Percentiles rank a stretch among this genome's conserved stretches.
phyloP scores from a whole-genome alignment of 805 yeast species.

The Kazachstania psychrophila region DNA sequence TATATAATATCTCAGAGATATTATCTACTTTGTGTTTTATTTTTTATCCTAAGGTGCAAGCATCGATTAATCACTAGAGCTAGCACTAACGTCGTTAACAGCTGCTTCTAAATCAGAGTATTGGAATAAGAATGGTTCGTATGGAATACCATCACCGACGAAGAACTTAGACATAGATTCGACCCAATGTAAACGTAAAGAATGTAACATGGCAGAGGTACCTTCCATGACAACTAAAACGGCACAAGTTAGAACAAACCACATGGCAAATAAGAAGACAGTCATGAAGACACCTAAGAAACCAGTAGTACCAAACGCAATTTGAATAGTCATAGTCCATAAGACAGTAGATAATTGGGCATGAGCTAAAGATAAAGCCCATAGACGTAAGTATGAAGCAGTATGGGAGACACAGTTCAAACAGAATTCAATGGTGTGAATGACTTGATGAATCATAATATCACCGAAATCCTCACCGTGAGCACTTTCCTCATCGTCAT shows the following conservation, averaged over 20 bases:
- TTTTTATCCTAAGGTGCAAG: no score
- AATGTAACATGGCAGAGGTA: slow-evolving; percentile 75
- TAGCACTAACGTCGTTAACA: slow-evolving; percentile 1
- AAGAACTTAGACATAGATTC: slow-evolving; percentile 75
- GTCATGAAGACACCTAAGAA: slow-evolving; percentile 47
- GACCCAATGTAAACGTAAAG: slow-evolving; percentile 72
- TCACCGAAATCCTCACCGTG: slow-evolving; percentile 51
- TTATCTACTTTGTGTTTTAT: no score
- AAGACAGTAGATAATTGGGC: slow-evolving; percentile 68
- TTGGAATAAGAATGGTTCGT: slow-evolving; percentile 51
- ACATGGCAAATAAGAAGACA: slow-evolving; percentile 57
- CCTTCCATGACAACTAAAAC: slow-evolving; percentile 74
- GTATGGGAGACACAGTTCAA: slow-evolving; percentile 73
- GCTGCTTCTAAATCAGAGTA: slow-evolving; percentile 17
- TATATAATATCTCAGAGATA: no score
- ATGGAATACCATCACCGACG: slow-evolving; percentile 65
- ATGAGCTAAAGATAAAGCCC: slow-evolving; percentile 75
- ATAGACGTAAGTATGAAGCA: slow-evolving; percentile 65
- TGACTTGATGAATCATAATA: slow-evolving; percentile 68
- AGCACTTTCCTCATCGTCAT: slow-evolving; percentile 37
- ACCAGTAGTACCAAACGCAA: slow-evolving; percentile 51
- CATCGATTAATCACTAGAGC: neutral
- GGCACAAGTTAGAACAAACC: slow-evolving; percentile 63
- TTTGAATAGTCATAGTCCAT: slow-evolving; percentile 67
- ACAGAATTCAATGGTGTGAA: slow-evolving; percentile 73